Evolutionary conservation across 371 early-diverging fungal species (phyloP), one percentile per base, ranked within the genome.

Genomic region (Fennellomyces sp.): DNA sequence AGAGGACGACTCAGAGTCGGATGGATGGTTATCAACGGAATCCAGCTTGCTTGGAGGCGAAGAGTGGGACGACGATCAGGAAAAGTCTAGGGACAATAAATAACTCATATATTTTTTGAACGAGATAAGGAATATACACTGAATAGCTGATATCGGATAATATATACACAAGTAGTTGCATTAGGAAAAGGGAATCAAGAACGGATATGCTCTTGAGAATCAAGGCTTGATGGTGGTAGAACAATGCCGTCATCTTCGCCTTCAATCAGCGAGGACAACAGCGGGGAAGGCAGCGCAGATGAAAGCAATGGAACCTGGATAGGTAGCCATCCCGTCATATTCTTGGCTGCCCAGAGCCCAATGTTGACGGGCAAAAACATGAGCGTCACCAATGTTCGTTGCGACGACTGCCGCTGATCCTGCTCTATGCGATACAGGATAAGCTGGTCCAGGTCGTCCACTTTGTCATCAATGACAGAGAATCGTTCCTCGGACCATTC

Each of bases 401-500:
- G 70, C 11, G 65, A 45, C 11, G 70, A 62, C 29, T 52, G 41
- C 12, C 56, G 74, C 35, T 76, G 70, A 29, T 87, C 85, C 58
- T 83, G 78, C 42, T 83, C 84, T 19, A 84, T 63, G 5, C 73
- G 72, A 42, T 75, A 79, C 11, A 73, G 60, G 30, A 84, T 77
- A 29, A 76, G 60, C 0, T 70, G 69, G 56, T 84, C 83, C 42
- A 81, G 75, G 36, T 83, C 83, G 19, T 73, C 77, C 23, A 86
- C 58, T 67, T 80, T 84, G 19, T 66, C 61, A 36, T 83, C 83
- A 8, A 86, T 56, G 21, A 59, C 58, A 8, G 69, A 66, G 41
- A 84, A 82, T n/a, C 82, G 73, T 25, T 82, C 85, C 39, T 86
- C 83, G 13, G 82, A 67, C 66, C 78, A 84, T 8, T 62, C 69